Conservation (phyloP, 768 basidiomycete species). For the Boletus rubroflammeus region DNA sequence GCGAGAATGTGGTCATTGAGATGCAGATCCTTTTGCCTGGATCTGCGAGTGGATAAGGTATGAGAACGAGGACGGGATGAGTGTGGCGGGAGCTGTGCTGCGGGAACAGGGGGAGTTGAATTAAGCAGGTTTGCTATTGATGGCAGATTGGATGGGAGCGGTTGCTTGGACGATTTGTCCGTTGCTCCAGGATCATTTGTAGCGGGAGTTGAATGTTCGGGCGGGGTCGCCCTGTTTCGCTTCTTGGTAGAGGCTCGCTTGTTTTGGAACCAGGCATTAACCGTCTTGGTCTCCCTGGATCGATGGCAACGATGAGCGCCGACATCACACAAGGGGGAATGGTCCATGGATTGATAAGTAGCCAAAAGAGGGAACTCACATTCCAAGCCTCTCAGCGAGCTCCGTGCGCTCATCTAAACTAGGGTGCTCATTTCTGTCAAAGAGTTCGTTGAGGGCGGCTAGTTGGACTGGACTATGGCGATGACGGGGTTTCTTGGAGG, state of each 20-base stretch:
- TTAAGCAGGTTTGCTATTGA: slow-evolving; percentile 41
- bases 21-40: slow-evolving; percentile 33
- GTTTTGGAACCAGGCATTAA: slow-evolving; percentile 86
- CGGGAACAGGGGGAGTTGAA: slow-evolving; percentile 27
- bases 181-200: slow-evolving; percentile 16
- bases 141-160: slow-evolving; percentile 29
- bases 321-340: slow-evolving; percentile 5
- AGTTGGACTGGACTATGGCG: slow-evolving; percentile 72
- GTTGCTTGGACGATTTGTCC: slow-evolving; percentile 27
- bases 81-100: slow-evolving; percentile 20
- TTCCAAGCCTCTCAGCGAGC: slow-evolving; percentile 69
- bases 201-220: slow-evolving; percentile 33
- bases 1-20: slow-evolving; percentile 28
- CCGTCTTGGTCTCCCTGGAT: slow-evolving; percentile 76
- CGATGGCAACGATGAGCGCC: slow-evolving; percentile 9
- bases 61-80: slow-evolving; percentile 26
- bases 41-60: slow-evolving; percentile 24
- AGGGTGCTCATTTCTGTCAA: slow-evolving; percentile 73
- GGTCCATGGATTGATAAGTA: slow-evolving; percentile 16
- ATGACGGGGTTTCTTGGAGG: slow-evolving; percentile 70
- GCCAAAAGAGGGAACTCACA: slow-evolving; percentile 49
- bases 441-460: slow-evolving; percentile 73
- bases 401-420: slow-evolving; percentile 62
- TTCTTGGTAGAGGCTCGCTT: slow-evolving; percentile 83
- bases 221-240: slow-evolving; percentile 43